Percentiles rank a stretch among this genome's conserved stretches.
Evolutionary conservation across 2,329 filamentous ascomycete species (phyloP).

Genomic region (Paramyrothecium roridum): DNA sequence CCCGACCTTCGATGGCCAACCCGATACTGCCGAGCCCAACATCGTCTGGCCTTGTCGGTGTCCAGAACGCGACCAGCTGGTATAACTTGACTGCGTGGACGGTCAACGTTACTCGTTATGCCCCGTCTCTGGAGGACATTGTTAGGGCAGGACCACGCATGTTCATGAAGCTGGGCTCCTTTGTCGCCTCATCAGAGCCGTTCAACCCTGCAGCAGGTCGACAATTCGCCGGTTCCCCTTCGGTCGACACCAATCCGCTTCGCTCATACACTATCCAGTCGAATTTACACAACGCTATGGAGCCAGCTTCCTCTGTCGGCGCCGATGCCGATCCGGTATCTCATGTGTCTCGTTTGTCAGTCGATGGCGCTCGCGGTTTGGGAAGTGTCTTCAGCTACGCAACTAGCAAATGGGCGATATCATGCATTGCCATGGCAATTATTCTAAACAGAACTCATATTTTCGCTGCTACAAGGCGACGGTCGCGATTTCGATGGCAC

Average conservation of each 20-base stretch:
- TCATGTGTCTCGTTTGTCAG: conserved; percentile 44
- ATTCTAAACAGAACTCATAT: conserved; percentile 89
- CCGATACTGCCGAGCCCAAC: conserved; percentile 12
- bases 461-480: conserved; percentile 83
- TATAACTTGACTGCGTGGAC: conserved; percentile 55
- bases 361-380: conserved; percentile 65
- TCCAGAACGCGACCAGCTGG: conserved; percentile 44
- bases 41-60: conserved; percentile 6
- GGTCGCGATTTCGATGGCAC: conserved; percentile 72
- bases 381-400: conserved; percentile 87
- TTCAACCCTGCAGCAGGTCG: conserved; percentile 53
- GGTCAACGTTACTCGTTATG: conserved; percentile 55
- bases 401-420: conserved; percentile 88
- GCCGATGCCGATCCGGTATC: conserved; percentile 10
- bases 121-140: conserved; percentile 66
- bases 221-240: conserved; percentile 13
- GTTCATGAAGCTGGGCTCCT: conserved; percentile 64
- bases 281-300: conserved; percentile 26
- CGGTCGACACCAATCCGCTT: conserved; percentile 12
- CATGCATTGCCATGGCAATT: conserved; percentile 81
- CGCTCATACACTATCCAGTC: conserved; percentile 18
- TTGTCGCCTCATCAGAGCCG: conserved; percentile 57
- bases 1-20: conserved; percentile 15
- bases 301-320: conserved; percentile 13
- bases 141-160: conserved; percentile 68